A percentile compares a stretch with the other conserved stretches of the same genome.
Evolutionary conservation across 1,284 basidiomycete genomes (phyloP).

Genomic region (Austroboletus niveus): DNA sequence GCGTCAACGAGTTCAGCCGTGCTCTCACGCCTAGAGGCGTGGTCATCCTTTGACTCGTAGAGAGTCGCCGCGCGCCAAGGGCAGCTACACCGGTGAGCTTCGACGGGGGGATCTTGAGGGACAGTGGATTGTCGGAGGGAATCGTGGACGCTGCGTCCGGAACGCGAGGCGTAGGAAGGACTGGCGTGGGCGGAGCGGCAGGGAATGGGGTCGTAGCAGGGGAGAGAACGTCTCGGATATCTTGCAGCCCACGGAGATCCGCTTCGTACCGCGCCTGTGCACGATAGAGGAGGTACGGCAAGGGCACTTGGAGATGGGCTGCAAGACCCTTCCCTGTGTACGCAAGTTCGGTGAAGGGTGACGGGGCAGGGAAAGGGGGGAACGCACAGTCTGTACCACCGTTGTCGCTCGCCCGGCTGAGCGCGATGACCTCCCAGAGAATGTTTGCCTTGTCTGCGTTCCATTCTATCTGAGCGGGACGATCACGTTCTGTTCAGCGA

Average conservation of each 20-base stretch:
- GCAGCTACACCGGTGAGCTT: constrained; percentile 14
- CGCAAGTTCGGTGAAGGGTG: not conserved
- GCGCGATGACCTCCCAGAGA: constrained; percentile 79
- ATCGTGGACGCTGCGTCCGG: constrained; percentile 11
- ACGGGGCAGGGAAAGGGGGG: not conserved
- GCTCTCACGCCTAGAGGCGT: constrained; percentile 64
- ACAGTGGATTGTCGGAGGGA: constrained; percentile 30
- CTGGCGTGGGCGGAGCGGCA: constrained; percentile 24
- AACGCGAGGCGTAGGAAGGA: constrained; percentile 24
- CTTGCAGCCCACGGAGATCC: constrained; percentile 72
- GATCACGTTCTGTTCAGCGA: constrained; percentile 17
- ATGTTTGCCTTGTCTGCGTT: constrained; percentile 76
- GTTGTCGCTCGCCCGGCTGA: constrained; percentile 59
- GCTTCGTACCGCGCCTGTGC: constrained; percentile 78
- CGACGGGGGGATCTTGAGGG: constrained; percentile 31
- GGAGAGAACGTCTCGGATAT: constrained; percentile 56
- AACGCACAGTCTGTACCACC: constrained; percentile 72
- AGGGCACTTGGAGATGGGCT: constrained; percentile 70
- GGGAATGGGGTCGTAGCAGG: constrained; percentile 7
- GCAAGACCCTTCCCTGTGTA: constrained; percentile 74
- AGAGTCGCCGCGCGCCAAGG: constrained; percentile 22
- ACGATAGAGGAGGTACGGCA: constrained; percentile 78
- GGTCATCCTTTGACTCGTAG: constrained; percentile 39
- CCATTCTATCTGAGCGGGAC: constrained; percentile 66
- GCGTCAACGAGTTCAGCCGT: constrained; percentile 63